Percentiles rank a stretch among this genome's conserved stretches.
These are phyloP conservation scores for Simplicillium sp. DNA, from an alignment of 2,329 filamentous ascomycete genomes.

Conservation along the genomic window DNA sequence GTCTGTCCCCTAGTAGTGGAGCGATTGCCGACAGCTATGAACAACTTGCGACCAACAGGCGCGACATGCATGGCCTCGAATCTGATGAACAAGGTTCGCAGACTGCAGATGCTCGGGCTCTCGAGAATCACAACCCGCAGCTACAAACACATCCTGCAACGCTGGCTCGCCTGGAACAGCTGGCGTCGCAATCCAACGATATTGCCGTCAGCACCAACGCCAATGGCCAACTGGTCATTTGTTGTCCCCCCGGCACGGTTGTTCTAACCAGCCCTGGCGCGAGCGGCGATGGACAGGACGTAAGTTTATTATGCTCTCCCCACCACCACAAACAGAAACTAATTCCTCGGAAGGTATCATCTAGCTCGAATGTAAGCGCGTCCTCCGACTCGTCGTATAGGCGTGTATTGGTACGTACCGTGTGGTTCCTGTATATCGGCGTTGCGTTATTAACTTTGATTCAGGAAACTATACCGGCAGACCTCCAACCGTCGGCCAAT, in stretches of 20 bases:
- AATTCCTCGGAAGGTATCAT: conserved; percentile 11
- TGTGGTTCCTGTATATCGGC: conserved; percentile 1
- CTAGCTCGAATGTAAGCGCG: conserved; percentile 5
- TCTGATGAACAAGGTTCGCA: too few relatives aligned
- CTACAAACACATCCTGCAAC: too few relatives aligned
- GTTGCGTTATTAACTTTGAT: too few relatives aligned
- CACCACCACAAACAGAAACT: conserved; percentile 4
- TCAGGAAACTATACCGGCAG: too few relatives aligned
- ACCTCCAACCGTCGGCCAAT: too few relatives aligned
- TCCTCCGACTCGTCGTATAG: conserved; percentile 5
- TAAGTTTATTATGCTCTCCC: conserved; percentile 5
- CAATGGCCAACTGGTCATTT: conserved; percentile 6
- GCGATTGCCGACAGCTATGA: too few relatives aligned
- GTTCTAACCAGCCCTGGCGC: conserved; percentile 2
- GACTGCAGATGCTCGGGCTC: too few relatives aligned
- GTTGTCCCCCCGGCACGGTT: conserved; percentile 6
- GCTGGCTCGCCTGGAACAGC: too few relatives aligned
- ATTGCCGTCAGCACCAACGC: conserved; percentile 4
- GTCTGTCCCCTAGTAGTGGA: conserved; percentile 1
- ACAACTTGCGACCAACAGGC: too few relatives aligned
- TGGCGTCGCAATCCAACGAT: neutral
- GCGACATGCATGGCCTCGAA: neutral
- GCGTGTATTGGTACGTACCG: conserved; percentile 11
- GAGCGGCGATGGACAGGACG: conserved; percentile 4
- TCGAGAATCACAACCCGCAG: too few relatives aligned